Base-by-base conservation (phyloP, 768 basidiomycete species). In the Galerina sulciceps region DNA sequence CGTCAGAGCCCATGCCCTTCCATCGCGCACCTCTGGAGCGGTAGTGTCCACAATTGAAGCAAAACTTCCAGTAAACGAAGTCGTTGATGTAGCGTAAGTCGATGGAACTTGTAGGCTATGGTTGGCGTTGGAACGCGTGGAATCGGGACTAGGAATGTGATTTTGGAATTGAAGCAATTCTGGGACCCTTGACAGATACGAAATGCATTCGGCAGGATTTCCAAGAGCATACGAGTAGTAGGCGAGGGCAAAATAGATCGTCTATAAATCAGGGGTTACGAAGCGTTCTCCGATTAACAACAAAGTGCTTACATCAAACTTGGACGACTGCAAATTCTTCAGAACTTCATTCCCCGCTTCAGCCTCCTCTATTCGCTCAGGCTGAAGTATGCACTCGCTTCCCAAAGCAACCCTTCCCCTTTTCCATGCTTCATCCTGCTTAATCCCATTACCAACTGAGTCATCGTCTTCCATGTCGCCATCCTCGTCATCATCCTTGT, bases 171-270 rank as follows among this genome's bases (percentile, higher is more conserved):
- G 82, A 11, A 79, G 58, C 23, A 89, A 71, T 50, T 85, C 78
- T 10, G 83, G 80, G 6, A 90, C 81, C 63, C 81, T 77, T 18
- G 71, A 68, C 2, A 93, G 77, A 63, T 89, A 78, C 2, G 74
- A 64, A 13, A 96, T 74, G 57, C 91, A 93, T 55, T 85, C 82
- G 2, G 77, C 71, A 15, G 87, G 87, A 22, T 82, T 78, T 23
- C 87, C 85, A 6, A 93, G 71, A 0, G 93, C 91, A 71, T 91
- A 93, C 3, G 88, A 86, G 66, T 90, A 90, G 71, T 93, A 93
- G 2, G 91, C 92, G 48, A 92, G 76, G 0, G 85, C 81, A 57
- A 92, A 79, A 61, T 82, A 76, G 14, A 91, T 77, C 10, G 87
- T 86, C 92, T 94, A 64, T 26, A 22, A 48, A 52, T 5, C 10